A percentile compares a stretch with the other conserved stretches of the same genome.
Evolutionary conservation across 176 grass and related monocot genomes (phyloP).

Genomic region (Oryza glaberrima): DNA sequence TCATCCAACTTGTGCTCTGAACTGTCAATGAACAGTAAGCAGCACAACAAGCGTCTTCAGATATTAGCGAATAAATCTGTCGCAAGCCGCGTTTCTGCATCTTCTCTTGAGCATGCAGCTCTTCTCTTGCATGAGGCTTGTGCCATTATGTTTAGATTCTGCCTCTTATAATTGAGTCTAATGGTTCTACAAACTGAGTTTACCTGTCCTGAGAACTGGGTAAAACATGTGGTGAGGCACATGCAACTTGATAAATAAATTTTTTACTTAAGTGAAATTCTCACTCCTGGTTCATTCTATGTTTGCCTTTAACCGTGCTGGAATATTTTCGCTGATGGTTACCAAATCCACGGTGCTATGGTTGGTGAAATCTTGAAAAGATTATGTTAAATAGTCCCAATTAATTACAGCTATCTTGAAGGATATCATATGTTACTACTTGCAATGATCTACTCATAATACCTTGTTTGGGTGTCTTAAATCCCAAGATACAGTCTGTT

Average conservation of each 20-base stretch:
- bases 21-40: neutral
- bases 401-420: no score
- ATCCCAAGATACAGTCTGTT: no score
- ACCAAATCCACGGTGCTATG: neutral
- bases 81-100: slow-evolving; percentile 25
- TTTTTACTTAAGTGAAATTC: neutral
- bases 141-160: slow-evolving; percentile 27
- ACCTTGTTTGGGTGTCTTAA: no score
- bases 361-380: neutral
- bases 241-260: neutral
- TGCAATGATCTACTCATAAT: no score
- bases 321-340: neutral
- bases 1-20: slow-evolving; percentile 27
- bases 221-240: neutral
- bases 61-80: slow-evolving; percentile 44
- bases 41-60: neutral
- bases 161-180: neutral
- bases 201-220: slow-evolving; percentile 8
- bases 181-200: neutral
- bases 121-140: slow-evolving; percentile 27
- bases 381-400: neutral
- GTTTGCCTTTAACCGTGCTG: neutral
- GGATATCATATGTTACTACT: no score
- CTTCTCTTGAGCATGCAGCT: slow-evolving; percentile 34
- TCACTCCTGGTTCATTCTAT: neutral